A percentile compares a stretch with the other conserved stretches of the same genome.
These are phyloP conservation scores for Cercis canadensis DNA, from an alignment of 306 rosid species.

Conservation along the genomic window DNA sequence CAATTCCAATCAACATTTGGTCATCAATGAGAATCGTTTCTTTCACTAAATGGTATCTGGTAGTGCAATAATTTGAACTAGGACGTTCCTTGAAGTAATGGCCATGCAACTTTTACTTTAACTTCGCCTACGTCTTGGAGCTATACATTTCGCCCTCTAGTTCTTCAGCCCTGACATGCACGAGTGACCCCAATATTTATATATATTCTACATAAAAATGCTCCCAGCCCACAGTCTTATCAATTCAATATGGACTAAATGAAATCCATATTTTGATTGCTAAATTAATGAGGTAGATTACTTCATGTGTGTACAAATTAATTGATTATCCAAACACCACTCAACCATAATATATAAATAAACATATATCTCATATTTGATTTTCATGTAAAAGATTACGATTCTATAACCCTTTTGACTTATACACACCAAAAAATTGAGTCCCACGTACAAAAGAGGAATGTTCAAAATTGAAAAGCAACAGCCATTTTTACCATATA, in stretches of 20 bases:
- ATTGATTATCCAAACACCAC: too few relatives aligned
- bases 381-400: too few relatives aligned
- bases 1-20: constrained; percentile 47
- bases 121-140: constrained; percentile 41
- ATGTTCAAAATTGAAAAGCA: constrained; percentile 73
- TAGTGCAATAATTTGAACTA: constrained; percentile 37
- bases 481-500: constrained; percentile 53
- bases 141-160: constrained; percentile 31
- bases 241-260: too few relatives aligned
- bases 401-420: constrained; percentile 52
- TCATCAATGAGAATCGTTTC: constrained; percentile 46
- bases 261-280: too few relatives aligned
- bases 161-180: constrained; percentile 50
- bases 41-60: constrained; percentile 30
- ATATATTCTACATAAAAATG: too few relatives aligned
- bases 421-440: constrained; percentile 32
- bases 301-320: too few relatives aligned
- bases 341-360: too few relatives aligned
- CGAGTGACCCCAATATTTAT: constrained; percentile 36
- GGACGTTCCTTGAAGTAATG: constrained; percentile 52
- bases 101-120: constrained; percentile 61
- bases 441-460: constrained; percentile 67
- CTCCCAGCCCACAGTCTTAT: constrained; percentile 26
- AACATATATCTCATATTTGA: too few relatives aligned
- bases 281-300: too few relatives aligned